These are phyloP conservation scores for Senna siamea DNA, from an alignment of 306 rosid genomes.

Conservation along the genomic window DNA sequence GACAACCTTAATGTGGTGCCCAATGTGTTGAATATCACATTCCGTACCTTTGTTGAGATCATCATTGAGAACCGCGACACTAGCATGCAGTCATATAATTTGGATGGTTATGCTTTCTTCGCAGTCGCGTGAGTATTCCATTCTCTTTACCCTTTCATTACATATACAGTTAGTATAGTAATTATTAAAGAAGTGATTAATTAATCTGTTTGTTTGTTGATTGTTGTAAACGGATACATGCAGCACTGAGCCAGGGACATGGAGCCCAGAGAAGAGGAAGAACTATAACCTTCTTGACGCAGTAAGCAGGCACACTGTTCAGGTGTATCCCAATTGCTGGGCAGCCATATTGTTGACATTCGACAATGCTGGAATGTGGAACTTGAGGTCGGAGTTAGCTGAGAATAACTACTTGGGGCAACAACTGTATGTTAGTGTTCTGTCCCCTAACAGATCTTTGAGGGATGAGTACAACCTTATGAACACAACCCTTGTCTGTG, in stretches of 20 bases:
- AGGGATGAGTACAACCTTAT: constrained; percentile 56
- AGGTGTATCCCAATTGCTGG: constrained; percentile 34
- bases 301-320: constrained; percentile 13
- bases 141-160: too few species aligned
- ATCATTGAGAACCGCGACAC: constrained; percentile 62
- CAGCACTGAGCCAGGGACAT: constrained; percentile 62
- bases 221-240: background rate
- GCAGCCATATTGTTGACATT: constrained; percentile 49
- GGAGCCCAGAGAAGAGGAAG: constrained; percentile 50
- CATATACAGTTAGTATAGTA: too few species aligned
- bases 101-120: constrained; percentile 59
- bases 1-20: constrained; percentile 33
- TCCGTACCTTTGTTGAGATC: constrained; percentile 56
- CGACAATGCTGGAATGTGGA: constrained; percentile 67
- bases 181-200: background rate
- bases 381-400: constrained; percentile 48
- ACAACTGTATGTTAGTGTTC: constrained; percentile 45
- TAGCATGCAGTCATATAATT: constrained; percentile 59
- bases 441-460: constrained; percentile 41
- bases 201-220: background rate
- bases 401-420: constrained; percentile 46
- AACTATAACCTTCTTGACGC: constrained; percentile 21
- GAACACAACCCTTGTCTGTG: constrained; percentile 43
- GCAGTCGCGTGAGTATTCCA: constrained; percentile 50
- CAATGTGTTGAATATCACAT: constrained; percentile 47